Evolutionary conservation across 768 basidiomycete genomes (phyloP).

Genomic region (Mycena venus): DNA sequence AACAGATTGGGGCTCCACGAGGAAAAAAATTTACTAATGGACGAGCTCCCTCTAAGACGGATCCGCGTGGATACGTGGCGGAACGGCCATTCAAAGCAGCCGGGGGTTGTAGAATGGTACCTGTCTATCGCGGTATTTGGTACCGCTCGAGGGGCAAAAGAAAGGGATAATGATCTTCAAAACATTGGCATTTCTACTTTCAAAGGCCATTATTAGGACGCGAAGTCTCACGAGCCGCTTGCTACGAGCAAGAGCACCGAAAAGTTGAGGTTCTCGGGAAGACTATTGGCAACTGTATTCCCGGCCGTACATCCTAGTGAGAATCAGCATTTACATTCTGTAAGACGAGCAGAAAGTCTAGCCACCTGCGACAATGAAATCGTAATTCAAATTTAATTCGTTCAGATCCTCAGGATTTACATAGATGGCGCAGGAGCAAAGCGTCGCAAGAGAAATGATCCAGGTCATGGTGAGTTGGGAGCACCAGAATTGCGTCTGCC

Average conservation of each 20-base stretch:
- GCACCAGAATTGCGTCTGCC: no score
- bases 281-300: constrained; percentile 47
- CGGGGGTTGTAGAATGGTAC: constrained; percentile 45
- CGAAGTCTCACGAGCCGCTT: constrained; percentile 38
- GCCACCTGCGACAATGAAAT: not conserved
- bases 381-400: not conserved
- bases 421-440: not conserved
- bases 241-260: constrained; percentile 50
- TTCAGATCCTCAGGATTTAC: not conserved
- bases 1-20: not conserved
- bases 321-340: not conserved
- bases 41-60: constrained; percentile 45
- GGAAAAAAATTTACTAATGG: constrained; percentile 36
- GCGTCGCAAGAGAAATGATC: not conserved
- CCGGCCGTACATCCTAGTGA: constrained; percentile 45
- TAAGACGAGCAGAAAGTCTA: not conserved
- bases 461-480: not conserved
- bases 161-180: constrained; percentile 10
- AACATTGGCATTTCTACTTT: not conserved
- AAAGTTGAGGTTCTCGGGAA: constrained; percentile 45
- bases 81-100: constrained; percentile 35
- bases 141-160: not conserved
- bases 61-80: constrained; percentile 42
- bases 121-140: constrained; percentile 37
- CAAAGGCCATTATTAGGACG: not conserved